Evolutionary conservation across 1,284 basidiomycete genomes (phyloP).

Genomic region (Blastosporella zonata): DNA sequence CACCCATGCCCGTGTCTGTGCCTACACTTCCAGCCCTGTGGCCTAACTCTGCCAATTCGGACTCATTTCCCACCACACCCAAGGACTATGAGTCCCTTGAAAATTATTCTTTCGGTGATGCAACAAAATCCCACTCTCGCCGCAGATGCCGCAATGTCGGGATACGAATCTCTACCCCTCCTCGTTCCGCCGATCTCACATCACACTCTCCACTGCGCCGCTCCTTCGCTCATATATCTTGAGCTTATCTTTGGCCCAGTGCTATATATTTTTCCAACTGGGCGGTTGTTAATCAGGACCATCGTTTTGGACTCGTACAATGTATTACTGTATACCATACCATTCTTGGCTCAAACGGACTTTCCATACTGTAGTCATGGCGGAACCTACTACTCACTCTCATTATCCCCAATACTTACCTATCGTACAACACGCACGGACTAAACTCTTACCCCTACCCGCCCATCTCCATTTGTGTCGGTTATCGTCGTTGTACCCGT

Average conservation of each 20-base stretch:
- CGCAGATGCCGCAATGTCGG: conserved; percentile 36
- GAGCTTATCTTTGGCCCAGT: conserved; percentile 11
- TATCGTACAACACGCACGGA: neutral
- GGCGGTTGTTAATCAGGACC: conserved; percentile 20
- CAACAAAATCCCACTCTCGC: conserved; percentile 27
- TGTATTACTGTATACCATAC: conserved; percentile 19
- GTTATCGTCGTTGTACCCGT: neutral
- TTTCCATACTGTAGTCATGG: neutral
- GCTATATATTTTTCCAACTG: conserved; percentile 14
- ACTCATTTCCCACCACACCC: conserved; percentile 40
- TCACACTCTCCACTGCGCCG: conserved; percentile 29
- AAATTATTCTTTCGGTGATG: conserved; percentile 27
- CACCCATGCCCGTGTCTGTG: conserved; percentile 54
- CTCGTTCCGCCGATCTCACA: conserved; percentile 28
- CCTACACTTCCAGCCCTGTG: conserved; percentile 53
- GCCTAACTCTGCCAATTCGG: conserved; percentile 37
- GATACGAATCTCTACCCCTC: conserved; percentile 41
- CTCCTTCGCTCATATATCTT: conserved; percentile 23
- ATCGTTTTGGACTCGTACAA: conserved; percentile 15
- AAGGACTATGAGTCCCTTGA: conserved; percentile 30
- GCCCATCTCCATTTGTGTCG: neutral
- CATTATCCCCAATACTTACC: neutral
- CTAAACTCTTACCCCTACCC: neutral
- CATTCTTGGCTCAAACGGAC: neutral
- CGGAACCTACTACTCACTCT: conserved; percentile 1